These are phyloP conservation scores for Capsicum pubescens DNA, from an alignment of 257 asterid genomes.

Conservation along the genomic window DNA sequence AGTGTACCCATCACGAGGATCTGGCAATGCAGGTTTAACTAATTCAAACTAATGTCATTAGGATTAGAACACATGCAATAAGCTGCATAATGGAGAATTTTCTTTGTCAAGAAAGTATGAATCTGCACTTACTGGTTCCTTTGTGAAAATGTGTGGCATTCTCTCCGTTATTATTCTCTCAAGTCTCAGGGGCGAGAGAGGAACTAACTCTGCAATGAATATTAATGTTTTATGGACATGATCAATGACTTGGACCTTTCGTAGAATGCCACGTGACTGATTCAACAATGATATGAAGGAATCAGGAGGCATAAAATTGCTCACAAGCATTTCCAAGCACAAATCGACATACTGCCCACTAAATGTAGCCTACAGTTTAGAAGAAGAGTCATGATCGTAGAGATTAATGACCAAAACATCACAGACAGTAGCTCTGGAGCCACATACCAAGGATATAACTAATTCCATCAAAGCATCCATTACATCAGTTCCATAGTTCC, in stretches of 20 bases:
- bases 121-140: slow-evolving; percentile 63
- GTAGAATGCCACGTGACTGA: slow-evolving; percentile 62
- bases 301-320: slow-evolving; percentile 76
- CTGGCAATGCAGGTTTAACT: slow-evolving; percentile 4
- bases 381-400: not conserved
- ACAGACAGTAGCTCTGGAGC: slow-evolving; percentile 27
- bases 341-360: slow-evolving; percentile 70
- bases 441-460: slow-evolving; percentile 69
- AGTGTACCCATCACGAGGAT: slow-evolving; percentile 3
- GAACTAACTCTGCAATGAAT: slow-evolving; percentile 68
- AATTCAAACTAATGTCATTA: not conserved
- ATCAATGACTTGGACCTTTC: slow-evolving; percentile 77
- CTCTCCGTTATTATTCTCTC: slow-evolving; percentile 62
- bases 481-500: slow-evolving; percentile 83
- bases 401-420: slow-evolving; percentile 21
- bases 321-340: slow-evolving; percentile 84
- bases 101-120: not conserved
- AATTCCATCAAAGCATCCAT: slow-evolving; percentile 83
- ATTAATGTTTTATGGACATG: slow-evolving; percentile 75
- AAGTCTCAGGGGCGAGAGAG: slow-evolving; percentile 79
- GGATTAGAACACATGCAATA: not conserved
- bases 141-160: slow-evolving; percentile 59
- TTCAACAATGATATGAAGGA: slow-evolving; percentile 53
- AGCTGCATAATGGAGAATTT: not conserved
- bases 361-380: slow-evolving; percentile 68